Percentiles rank a stretch among this genome's conserved stretches.
These are phyloP conservation scores for Saccharomycopsis hybrid DNA, from an alignment of 1,139 yeast genomes.

Conservation along the genomic window DNA sequence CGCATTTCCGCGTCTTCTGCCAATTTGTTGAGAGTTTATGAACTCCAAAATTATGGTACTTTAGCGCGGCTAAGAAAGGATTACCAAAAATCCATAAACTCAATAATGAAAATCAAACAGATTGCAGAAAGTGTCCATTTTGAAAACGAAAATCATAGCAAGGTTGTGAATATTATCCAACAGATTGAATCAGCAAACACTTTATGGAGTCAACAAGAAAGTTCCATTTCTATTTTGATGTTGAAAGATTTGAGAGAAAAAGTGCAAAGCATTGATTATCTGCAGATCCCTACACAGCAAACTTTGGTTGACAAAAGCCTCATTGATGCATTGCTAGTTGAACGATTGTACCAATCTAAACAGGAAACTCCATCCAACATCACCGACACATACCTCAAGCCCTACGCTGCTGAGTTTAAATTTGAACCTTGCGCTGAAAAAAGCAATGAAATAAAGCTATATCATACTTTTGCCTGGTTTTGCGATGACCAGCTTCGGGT, in stretches of 20 bases:
- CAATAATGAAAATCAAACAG: constrained; percentile 41
- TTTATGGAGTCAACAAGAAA: constrained; percentile 54
- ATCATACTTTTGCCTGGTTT: constrained; percentile 61
- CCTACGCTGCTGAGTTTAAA: constrained; percentile 32
- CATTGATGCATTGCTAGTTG: constrained; percentile 48
- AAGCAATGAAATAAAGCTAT: constrained; percentile 28
- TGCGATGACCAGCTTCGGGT: constrained; percentile 63
- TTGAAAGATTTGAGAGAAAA: constrained; percentile 28
- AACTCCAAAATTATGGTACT: constrained; percentile 37
- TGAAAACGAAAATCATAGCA: constrained; percentile 21
- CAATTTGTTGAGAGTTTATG: constrained; percentile 24
- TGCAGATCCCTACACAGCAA: too few species aligned
- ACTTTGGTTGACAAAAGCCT: constrained; percentile 28
- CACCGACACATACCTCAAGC: constrained; percentile 48
- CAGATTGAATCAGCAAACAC: constrained; percentile 45
- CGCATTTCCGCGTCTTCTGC: too few species aligned
- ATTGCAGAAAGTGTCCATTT: constrained; percentile 24
- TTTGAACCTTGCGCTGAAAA: constrained; percentile 31
- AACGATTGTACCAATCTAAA: constrained; percentile 67
- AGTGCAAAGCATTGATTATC: constrained; percentile 23
- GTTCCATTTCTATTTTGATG: constrained; percentile 47
- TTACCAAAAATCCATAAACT: constrained; percentile 44
- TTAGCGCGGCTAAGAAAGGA: constrained; percentile 34
- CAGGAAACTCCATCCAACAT: constrained; percentile 59
- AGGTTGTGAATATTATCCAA: constrained; percentile 30